A percentile compares a stretch with the other conserved stretches of the same genome.
These are phyloP conservation scores for Colletotrichum scovillei DNA, from an alignment of 2,329 filamentous ascomycete genomes.

Conservation along the genomic window DNA sequence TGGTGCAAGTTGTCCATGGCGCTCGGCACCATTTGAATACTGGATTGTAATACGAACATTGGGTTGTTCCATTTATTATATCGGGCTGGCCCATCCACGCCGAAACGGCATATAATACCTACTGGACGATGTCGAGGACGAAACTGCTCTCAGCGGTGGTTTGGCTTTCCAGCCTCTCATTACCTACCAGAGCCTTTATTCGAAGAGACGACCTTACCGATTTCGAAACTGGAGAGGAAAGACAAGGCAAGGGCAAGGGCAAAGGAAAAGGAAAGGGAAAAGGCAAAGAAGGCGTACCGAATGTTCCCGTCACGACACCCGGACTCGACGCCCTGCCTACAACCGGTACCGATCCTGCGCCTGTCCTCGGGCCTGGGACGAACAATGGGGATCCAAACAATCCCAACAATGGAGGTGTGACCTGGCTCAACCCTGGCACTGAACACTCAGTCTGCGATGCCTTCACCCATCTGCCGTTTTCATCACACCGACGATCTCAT, in stretches of 20 bases:
- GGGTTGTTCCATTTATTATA: not conserved
- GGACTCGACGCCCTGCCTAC: not conserved
- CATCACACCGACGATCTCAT: not conserved
- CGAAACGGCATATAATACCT: not conserved
- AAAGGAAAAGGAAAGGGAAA: conserved; percentile 19
- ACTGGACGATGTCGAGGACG: conserved; percentile 17
- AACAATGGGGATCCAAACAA: not conserved
- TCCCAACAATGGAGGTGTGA: not conserved
- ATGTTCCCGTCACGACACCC: not conserved
- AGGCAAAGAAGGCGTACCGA: not conserved
- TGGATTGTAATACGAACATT: conserved; percentile 1
- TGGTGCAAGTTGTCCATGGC: not conserved
- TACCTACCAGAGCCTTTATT: conserved; percentile 3
- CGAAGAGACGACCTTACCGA: not conserved
- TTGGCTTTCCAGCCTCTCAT: conserved; percentile 7
- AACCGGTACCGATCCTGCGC: not conserved
- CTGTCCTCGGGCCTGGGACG: conserved; percentile 2
- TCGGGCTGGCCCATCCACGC: conserved; percentile 22
- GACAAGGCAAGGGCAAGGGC: conserved; percentile 15
- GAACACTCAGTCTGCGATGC: not conserved
- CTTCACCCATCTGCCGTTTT: not conserved
- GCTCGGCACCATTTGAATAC: not conserved
- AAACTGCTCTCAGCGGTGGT: conserved; percentile 5
- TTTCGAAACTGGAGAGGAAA: not conserved
- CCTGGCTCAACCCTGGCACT: conserved; percentile 3